Percentiles rank a stretch among this genome's conserved stretches.
These are phyloP conservation scores for Vitis rupestris DNA, from an alignment of 164 flowering plant genomes.

Conservation along the genomic window DNA sequence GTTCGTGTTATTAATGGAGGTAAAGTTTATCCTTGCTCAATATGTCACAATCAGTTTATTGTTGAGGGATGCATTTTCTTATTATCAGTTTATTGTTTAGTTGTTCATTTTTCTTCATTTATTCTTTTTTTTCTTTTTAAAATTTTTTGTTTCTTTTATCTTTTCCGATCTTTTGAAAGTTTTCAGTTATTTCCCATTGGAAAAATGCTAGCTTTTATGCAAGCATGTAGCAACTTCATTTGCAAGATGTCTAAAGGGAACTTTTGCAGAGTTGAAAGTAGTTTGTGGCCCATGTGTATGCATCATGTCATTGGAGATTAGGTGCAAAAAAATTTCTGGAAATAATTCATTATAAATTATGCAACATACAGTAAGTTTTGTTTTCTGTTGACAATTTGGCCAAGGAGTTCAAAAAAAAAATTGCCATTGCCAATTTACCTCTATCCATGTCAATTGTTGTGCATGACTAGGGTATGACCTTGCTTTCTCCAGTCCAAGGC, in stretches of 20 bases:
- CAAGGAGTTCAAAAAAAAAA: no score
- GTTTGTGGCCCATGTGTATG: slow-evolving; percentile 3
- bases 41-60: not conserved
- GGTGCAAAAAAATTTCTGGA: slow-evolving; percentile 48
- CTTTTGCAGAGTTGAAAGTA: not conserved
- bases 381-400: no score
- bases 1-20: slow-evolving; percentile 46
- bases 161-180: not conserved
- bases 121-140: not conserved
- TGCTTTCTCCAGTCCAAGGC: no score
- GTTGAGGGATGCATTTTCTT: slow-evolving; percentile 2
- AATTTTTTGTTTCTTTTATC: not conserved
- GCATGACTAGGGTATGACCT: no score
- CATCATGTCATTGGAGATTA: slow-evolving; percentile 54
- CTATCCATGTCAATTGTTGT: no score
- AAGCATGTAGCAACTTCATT: slow-evolving; percentile 1
- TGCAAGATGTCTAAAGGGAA: not conserved
- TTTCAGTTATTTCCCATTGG: no score
- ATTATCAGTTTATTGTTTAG: not conserved
- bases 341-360: slow-evolving; percentile 52
- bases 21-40: slow-evolving; percentile 11
- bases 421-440: no score
- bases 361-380: slow-evolving; percentile 57
- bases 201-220: not conserved
- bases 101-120: not conserved